Evolutionary conservation across 768 basidiomycete genomes (phyloP), one percentile per base, ranked within the genome.

Genomic region (Mycena polygramma): DNA sequence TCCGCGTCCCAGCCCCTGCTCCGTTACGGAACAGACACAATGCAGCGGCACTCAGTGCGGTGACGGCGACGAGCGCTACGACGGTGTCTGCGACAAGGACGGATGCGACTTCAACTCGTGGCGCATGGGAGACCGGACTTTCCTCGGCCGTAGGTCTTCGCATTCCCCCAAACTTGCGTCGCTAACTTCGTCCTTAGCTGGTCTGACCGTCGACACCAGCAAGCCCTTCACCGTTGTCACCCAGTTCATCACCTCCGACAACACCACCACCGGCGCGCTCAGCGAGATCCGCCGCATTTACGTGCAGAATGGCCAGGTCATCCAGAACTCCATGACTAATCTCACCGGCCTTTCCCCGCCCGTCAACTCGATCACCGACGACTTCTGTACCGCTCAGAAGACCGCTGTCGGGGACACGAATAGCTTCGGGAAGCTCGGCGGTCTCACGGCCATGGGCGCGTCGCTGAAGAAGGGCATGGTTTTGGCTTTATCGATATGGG

Each of bases 21-120:
- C 79, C n/a, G 78, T 80, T 71, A 69, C 73, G 45, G 84, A 83
- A 17, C 58, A 68, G 26, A 55, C 85, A 41, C 83, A 82, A 60
- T 89, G 88, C 83, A 69, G 75, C 26, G 86, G 85, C 51, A 79
- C 75, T 57, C 76, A 81, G 48, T 86, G 86, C 71, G 79, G 45
- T 46, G 45, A 46, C 45, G 45, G 45, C 19, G 45, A 46, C 17
- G 15, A 46, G 45, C 45, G 45, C 7, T 46, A 79, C 59, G 78
- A 75, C 69, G 63, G 59, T 26, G 70, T 85, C 53, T 89, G 88
- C 79, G 87, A 89, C 78, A 79, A 81, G 67, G 86, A 86, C 72
- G 88, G 45, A 46, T 89, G 88, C 78, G 88, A 89, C 75, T 89
- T 88, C 84, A 89, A 88, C 85, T 86, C 88, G 26, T 89, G 74